Evolutionary conservation across 306 rosid genomes (phyloP).

Genomic region (Lupinus albus): DNA sequence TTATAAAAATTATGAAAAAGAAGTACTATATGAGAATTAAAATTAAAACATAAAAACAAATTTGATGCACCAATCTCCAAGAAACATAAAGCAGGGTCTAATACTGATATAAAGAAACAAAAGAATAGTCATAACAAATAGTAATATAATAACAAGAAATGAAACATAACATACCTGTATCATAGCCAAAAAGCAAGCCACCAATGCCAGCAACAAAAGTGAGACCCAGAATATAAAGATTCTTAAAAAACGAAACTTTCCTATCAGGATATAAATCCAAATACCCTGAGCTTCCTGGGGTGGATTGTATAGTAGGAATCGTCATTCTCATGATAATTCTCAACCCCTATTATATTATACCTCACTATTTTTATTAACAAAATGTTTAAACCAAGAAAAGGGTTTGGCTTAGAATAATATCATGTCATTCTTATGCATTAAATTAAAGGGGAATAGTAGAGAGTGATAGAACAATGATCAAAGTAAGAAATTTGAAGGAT

Average conservation of each 20-base stretch:
- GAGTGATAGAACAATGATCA: background rate
- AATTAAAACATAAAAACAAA: background rate
- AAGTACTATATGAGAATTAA: background rate
- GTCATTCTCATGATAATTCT: conserved; percentile 2
- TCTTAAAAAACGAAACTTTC: conserved; percentile 49
- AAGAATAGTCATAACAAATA: background rate
- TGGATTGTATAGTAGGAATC: conserved; percentile 1
- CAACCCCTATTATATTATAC: background rate
- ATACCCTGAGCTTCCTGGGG: conserved; percentile 58
- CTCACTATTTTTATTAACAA: background rate
- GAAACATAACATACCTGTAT: conserved; percentile 39
- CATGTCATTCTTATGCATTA: background rate
- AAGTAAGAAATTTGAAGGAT: conserved; percentile 1
- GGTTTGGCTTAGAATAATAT: background rate
- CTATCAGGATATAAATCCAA: conserved; percentile 51
- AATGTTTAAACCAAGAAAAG: background rate
- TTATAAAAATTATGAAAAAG: background rate
- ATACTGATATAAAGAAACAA: too few species aligned
- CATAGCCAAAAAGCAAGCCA: conserved; percentile 57
- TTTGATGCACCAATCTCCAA: background rate
- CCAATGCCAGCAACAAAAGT: conserved; percentile 52
- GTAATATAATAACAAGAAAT: background rate
- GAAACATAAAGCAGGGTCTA: background rate
- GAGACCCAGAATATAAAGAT: conserved; percentile 43
- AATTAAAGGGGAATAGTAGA: background rate